Conservation (phyloP, 2,329 filamentous ascomycete species). For the Verticillium isaacii region DNA sequence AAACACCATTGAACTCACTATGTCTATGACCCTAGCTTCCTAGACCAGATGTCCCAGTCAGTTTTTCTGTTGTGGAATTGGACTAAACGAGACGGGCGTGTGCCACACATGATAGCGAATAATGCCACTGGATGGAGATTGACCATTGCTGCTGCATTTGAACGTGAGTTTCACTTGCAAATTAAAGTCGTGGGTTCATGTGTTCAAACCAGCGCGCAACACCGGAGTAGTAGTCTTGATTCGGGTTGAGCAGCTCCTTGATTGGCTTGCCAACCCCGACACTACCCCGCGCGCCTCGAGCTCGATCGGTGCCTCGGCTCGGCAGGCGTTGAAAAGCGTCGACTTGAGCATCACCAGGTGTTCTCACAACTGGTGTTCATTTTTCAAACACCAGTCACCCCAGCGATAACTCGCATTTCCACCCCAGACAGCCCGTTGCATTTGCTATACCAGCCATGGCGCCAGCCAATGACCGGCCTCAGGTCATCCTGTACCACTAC, state of each 20-base stretch:
- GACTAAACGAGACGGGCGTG: too few relatives aligned
- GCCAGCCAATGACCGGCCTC: neutral
- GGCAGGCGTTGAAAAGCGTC: neutral
- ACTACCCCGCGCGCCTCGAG: neutral
- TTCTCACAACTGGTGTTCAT: neutral
- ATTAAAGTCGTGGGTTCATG: neutral
- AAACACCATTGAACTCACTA: too few relatives aligned
- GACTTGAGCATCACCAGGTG: neutral
- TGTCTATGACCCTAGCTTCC: too few relatives aligned
- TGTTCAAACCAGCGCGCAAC: neutral
- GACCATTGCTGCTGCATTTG: neutral
- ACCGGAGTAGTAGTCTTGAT: neutral
- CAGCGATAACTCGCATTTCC: neutral
- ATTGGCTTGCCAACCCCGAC: neutral
- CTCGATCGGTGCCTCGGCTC: neutral
- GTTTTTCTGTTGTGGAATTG: too few relatives aligned
- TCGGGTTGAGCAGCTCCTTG: neutral
- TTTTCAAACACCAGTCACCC: neutral
- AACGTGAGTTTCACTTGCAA: neutral
- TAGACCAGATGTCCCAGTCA: too few relatives aligned
- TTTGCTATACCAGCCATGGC: neutral
- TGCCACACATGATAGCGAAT: too few relatives aligned
- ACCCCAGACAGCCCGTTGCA: too few relatives aligned
- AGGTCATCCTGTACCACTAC: constrained; percentile 63
- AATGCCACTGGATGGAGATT: too few relatives aligned